Percentiles rank a stretch among this genome's conserved stretches.
Evolutionary conservation across 2,329 filamentous ascomycete species (phyloP).

Genomic region (Colletotrichum paranaense): DNA sequence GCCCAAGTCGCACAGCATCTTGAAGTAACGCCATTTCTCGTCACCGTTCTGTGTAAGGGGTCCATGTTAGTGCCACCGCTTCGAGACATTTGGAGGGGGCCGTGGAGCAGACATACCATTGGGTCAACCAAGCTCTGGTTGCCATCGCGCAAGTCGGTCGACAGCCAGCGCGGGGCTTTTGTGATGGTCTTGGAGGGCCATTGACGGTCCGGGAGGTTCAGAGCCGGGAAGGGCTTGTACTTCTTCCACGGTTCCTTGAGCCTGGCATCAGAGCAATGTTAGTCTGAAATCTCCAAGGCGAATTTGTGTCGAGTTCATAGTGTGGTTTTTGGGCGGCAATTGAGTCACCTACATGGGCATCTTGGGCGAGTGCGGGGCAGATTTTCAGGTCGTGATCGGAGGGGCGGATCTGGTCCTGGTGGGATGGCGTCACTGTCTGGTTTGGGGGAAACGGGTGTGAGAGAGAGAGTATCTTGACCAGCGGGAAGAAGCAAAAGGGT

Average conservation of each 20-base stretch:
- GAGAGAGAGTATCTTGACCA: neutral
- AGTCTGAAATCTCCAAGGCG: neutral
- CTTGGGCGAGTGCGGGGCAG: constrained; percentile 33
- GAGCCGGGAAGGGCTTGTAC: constrained; percentile 36
- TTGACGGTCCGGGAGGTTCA: constrained; percentile 72
- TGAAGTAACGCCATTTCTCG: constrained; percentile 95
- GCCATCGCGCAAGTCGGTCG: constrained; percentile 78
- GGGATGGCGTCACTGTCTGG: constrained; percentile 1
- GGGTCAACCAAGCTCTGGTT: constrained; percentile 94
- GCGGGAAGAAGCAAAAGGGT: neutral
- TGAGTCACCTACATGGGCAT: constrained; percentile 35
- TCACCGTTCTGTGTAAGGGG: constrained; percentile 78
- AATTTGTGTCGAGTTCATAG: neutral
- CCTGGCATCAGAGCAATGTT: constrained; percentile 7
- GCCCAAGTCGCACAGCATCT: constrained; percentile 90
- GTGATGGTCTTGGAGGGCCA: constrained; percentile 87
- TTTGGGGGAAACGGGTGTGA: neutral
- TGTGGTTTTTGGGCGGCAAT: constrained; percentile 1
- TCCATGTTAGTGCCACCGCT: constrained; percentile 1
- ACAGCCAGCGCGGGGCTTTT: constrained; percentile 91
- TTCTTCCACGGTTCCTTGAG: constrained; percentile 37
- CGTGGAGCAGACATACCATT: constrained; percentile 73
- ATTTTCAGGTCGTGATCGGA: constrained; percentile 3
- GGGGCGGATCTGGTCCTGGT: constrained; percentile 14
- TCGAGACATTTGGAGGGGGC: neutral